Base-by-base conservation (phyloP, 495 filamentous ascomycete species). In the Podospora appendiculata region DNA sequence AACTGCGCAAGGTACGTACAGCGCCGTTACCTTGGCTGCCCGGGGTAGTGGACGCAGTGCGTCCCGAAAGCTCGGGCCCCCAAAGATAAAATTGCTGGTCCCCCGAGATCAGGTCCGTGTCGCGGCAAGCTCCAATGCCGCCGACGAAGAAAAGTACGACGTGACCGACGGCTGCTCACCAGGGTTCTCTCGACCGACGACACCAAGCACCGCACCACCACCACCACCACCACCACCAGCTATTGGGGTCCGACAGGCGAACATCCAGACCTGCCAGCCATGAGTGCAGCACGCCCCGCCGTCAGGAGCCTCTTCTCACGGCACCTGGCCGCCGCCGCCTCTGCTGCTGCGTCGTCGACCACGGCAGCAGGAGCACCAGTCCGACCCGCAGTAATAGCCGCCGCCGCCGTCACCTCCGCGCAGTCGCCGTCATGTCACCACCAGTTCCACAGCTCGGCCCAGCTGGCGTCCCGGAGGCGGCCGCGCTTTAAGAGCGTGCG, bases 381-480 rank as follows among this genome's bases (percentile, higher is more conserved):
- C 25, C 25, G 44, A 40, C 55, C 41, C 7, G 43, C 43, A 32
- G 43, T 9, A 33, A n/a, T 18, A 25, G 19, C 43, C 4, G 16
- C 44, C 16, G 42, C 53, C 33, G 41, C 46, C 41, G 41, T 50
- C 19, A 41, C 55, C 19, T n/a, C 45, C 13, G n/a, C 47, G 7
- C 1, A 33, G 16, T 18, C 55, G 34, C 18, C 40, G 40, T 50
- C 60, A 67, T 72, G 65, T 43, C 25, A 25, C 25, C 64, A 57
- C 58, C 51, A 63, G 35, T 74, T 77, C 57, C 73, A 76, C 62
- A 73, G 56, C 62, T 76, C 74, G 46, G 57, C 68, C 35, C 63
- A 65, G 55, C 66, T 73, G 19, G 50, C 55, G 17, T 61, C 60
- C 47, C 66, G 66, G 57, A 65, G 66, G 55, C 62, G 64, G 54